These are phyloP conservation scores for Trichosanthes truncata DNA, from an alignment of 306 rosid genomes.

Conservation along the genomic window DNA sequence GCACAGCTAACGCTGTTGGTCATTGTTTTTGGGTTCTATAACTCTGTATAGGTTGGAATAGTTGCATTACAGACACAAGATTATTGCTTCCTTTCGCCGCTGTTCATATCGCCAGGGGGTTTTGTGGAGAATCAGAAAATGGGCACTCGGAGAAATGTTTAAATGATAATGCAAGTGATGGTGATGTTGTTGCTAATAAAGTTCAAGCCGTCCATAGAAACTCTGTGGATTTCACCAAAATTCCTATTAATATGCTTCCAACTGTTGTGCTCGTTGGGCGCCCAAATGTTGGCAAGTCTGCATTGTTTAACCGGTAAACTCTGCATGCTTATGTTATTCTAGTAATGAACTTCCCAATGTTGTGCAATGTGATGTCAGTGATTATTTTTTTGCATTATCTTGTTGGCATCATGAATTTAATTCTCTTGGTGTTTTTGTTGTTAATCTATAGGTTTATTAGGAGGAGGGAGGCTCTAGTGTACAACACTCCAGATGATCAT, in stretches of 20 bases:
- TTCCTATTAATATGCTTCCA: slow-evolving; percentile 43
- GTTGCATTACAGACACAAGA: neutral
- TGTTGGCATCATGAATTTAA: neutral
- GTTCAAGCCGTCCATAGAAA: slow-evolving; percentile 7
- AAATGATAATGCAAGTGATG: neutral
- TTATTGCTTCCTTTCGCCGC: neutral
- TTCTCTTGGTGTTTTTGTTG: neutral
- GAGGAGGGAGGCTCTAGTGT: slow-evolving; percentile 90
- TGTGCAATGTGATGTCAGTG: neutral
- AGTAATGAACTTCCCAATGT: neutral
- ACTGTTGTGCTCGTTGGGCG: slow-evolving; percentile 55
- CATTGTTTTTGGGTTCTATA: neutral
- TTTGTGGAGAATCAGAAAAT: slow-evolving; percentile 14
- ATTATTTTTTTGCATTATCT: neutral
- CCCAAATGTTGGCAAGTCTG: slow-evolving; percentile 70
- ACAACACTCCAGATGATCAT: slow-evolving; percentile 87
- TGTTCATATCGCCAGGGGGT: slow-evolving; percentile 3
- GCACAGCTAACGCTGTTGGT: neutral
- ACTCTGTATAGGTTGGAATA: slow-evolving; percentile 6
- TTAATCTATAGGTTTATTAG: slow-evolving; percentile 46
- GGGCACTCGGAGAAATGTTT: neutral
- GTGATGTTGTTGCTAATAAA: neutral
- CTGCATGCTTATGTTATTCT: neutral
- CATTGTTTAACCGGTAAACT: slow-evolving; percentile 58
- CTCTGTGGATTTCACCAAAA: slow-evolving; percentile 47